phyloP scores from a whole-genome alignment of 2,329 filamentous ascomycete species.

The Didymella lethalis region DNA sequence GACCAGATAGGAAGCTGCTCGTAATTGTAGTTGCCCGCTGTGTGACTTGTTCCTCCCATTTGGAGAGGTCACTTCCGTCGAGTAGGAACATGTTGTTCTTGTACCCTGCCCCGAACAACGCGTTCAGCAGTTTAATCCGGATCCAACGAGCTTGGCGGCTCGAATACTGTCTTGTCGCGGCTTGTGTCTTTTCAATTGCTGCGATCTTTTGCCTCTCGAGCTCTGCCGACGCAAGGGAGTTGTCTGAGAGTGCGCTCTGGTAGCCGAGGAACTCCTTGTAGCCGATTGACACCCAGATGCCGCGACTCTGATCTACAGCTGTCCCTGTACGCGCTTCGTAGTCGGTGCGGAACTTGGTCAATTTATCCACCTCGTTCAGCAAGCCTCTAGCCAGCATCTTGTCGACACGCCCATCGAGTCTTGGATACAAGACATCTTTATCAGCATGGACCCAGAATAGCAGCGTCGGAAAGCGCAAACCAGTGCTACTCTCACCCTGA shows the following conservation, averaged over 20 bases:
- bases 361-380: conserved; percentile 66
- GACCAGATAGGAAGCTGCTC: conserved; percentile 65
- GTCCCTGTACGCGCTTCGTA: conserved; percentile 58
- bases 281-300: conserved; percentile 96
- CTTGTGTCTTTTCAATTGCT: conserved; percentile 78
- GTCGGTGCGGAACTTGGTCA: conserved; percentile 59
- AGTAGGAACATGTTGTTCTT: conserved; percentile 74
- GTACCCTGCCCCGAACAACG: conserved; percentile 64
- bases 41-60: conserved; percentile 71
- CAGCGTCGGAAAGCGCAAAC: conserved; percentile 66
- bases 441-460: conserved; percentile 89
- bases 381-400: conserved; percentile 78
- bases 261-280: conserved; percentile 90
- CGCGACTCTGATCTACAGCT: conserved; percentile 74
- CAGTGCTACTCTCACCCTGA: conserved; percentile 6
- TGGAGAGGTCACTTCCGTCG: conserved; percentile 74
- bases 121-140: conserved; percentile 77
- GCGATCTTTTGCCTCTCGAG: conserved; percentile 64
- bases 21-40: conserved; percentile 70
- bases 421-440: conserved; percentile 69
- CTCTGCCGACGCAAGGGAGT: conserved; percentile 47
- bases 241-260: conserved; percentile 52
- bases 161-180: conserved; percentile 86
- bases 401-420: conserved; percentile 80
- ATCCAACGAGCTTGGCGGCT: conserved; percentile 89